A percentile compares a stretch with the other conserved stretches of the same genome.
Evolutionary conservation across 768 basidiomycete genomes (phyloP).

Genomic region (Harrya chromipes): DNA sequence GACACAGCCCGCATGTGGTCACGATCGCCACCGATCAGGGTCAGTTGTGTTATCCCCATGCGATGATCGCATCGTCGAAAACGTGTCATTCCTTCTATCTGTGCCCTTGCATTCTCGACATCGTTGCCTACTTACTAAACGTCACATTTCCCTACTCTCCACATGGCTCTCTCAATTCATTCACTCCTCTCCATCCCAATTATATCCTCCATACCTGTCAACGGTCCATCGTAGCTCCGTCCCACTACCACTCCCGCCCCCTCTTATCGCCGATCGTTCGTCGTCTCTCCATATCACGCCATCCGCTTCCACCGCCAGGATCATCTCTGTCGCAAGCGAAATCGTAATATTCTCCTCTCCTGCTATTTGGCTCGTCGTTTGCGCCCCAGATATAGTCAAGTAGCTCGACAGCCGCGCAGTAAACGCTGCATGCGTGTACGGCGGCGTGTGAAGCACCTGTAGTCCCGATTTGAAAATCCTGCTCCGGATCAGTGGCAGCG

Average conservation of each 20-base stretch:
- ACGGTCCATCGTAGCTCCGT: conserved; percentile 72
- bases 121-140: not conserved
- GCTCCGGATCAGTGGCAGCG: conserved; percentile 61
- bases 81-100: conserved; percentile 19
- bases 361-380: conserved; percentile 70
- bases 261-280: conserved; percentile 31
- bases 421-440: conserved; percentile 68
- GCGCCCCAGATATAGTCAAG: conserved; percentile 48
- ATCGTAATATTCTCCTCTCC: conserved; percentile 67
- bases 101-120: conserved; percentile 13
- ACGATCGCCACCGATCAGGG: conserved; percentile 26
- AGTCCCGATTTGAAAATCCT: conserved; percentile 74
- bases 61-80: conserved; percentile 23
- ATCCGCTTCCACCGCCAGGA: conserved; percentile 66
- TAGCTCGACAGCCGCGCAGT: conserved; percentile 57
- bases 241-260: conserved; percentile 44
- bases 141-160: too few relatives aligned
- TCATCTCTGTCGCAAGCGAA: conserved; percentile 74
- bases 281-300: conserved; percentile 80
- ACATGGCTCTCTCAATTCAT: too few relatives aligned
- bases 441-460: conserved; percentile 79
- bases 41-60: not conserved
- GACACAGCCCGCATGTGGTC: not conserved
- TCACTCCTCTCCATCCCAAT: conserved; percentile 49
- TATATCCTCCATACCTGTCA: conserved; percentile 64